Percentiles rank a stretch among this genome's conserved stretches.
Conservation (phyloP, 441 rosid genomes). For the Raphanus hybrid region DNA sequence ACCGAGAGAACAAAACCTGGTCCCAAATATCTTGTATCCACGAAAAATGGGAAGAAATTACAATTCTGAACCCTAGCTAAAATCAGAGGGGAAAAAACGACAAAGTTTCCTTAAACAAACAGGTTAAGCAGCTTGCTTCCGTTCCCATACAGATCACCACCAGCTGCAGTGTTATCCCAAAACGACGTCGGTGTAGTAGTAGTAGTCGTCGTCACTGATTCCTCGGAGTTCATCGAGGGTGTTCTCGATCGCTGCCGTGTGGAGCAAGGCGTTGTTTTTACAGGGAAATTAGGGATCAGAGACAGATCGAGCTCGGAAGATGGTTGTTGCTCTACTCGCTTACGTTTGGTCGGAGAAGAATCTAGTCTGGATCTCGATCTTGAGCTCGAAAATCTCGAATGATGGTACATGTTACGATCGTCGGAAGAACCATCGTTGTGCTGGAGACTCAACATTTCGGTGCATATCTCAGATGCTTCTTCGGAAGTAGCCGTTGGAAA, state of each 20-base stretch:
- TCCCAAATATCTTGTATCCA: not conserved
- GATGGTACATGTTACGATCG: conserved; percentile 34
- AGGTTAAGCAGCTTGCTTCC: conserved; percentile 40
- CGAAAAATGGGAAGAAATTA: conserved; percentile 20
- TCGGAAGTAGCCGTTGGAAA: conserved; percentile 53
- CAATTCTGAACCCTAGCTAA: conserved; percentile 26
- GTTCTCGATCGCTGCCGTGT: conserved; percentile 47
- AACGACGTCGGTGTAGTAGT: conserved; percentile 44
- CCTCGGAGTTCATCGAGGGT: conserved; percentile 82
- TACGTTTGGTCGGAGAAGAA: conserved; percentile 46
- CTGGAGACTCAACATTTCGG: conserved; percentile 59
- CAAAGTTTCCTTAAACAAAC: conserved; percentile 22
- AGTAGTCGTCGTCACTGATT: conserved; percentile 46
- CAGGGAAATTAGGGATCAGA: conserved; percentile 45
- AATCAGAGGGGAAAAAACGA: not conserved
- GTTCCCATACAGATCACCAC: conserved; percentile 44
- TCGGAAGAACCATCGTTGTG: conserved; percentile 29
- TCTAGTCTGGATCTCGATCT: conserved; percentile 57
- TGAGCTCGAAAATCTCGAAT: conserved; percentile 57
- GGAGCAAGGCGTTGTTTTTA: conserved; percentile 6
- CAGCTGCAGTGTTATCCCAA: conserved; percentile 51
- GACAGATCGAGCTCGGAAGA: conserved; percentile 66
- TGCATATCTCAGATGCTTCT: conserved; percentile 65
- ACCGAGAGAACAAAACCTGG: conserved; percentile 27
- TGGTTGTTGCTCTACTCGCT: conserved; percentile 14